phyloP scores from a whole-genome alignment of 1,284 basidiomycete species.

The Malassezia brasiliensis region DNA sequence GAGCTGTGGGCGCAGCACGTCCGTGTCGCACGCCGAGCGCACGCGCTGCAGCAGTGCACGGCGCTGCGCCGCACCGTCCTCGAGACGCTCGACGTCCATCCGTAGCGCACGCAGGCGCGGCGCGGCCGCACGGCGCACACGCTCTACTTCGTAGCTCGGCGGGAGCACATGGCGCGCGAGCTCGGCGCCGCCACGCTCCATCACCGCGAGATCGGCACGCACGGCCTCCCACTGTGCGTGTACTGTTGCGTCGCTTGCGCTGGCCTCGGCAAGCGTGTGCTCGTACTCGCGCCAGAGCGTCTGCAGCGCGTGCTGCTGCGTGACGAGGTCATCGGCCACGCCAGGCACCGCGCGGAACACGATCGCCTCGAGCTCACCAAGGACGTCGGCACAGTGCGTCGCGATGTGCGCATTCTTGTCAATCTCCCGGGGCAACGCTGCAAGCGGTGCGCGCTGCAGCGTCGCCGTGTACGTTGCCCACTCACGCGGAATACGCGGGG shows the following conservation, averaged over 20 bases:
- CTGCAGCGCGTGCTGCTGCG: conserved; percentile 49
- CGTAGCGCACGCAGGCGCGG: conserved; percentile 58
- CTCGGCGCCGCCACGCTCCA: conserved; percentile 11
- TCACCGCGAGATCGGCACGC: conserved; percentile 20
- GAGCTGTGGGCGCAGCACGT: conserved; percentile 8
- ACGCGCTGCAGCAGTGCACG: conserved; percentile 61
- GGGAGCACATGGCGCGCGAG: conserved; percentile 17
- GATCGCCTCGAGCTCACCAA: conserved; percentile 57
- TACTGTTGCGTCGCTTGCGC: conserved; percentile 47
- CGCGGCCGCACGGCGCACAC: neutral
- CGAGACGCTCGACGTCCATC: conserved; percentile 66
- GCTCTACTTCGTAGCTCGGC: conserved; percentile 11
- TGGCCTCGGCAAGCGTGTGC: conserved; percentile 27
- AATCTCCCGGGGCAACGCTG: conserved; percentile 50
- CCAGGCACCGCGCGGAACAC: conserved; percentile 52
- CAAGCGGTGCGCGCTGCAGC: neutral
- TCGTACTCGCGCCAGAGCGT: conserved; percentile 25
- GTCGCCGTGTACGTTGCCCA: conserved; percentile 57
- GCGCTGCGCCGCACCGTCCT: conserved; percentile 56
- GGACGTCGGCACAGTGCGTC: conserved; percentile 56
- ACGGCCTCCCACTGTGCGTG: conserved; percentile 50
- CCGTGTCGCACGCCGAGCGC: conserved; percentile 47
- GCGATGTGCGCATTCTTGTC: conserved; percentile 65
- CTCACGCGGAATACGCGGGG: conserved; percentile 76
- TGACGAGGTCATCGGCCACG: conserved; percentile 52